These are phyloP conservation scores for Termitomyces sp. DNA, from an alignment of 768 basidiomycete genomes.

Conservation along the genomic window DNA sequence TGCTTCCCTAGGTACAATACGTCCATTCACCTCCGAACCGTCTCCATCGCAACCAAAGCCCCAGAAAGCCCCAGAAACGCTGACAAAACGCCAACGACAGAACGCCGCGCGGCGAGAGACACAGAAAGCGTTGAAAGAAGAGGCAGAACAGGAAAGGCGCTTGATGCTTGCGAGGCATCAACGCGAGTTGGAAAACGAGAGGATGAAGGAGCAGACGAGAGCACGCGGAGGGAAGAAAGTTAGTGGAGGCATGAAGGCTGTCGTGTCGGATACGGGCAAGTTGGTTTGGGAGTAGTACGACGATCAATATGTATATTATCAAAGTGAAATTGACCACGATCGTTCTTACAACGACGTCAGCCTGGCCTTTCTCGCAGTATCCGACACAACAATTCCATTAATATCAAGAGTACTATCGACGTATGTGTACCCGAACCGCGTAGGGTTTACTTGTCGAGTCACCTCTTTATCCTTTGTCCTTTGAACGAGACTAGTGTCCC, in stretches of 20 bases:
- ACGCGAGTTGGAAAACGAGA: constrained; percentile 49
- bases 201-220: constrained; percentile 39
- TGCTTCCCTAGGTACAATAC: constrained; percentile 12
- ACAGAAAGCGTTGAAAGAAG: constrained; percentile 47
- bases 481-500: too few species aligned
- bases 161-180: constrained; percentile 52
- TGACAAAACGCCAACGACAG: constrained; percentile 67
- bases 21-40: constrained; percentile 4
- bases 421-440: too few species aligned
- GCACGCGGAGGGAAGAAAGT: constrained; percentile 25
- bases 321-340: background rate
- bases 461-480: too few species aligned
- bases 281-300: constrained; percentile 32
- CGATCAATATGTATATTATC: background rate
- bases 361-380: too few species aligned
- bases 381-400: too few species aligned
- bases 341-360: too few species aligned
- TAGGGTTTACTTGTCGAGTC: too few species aligned
- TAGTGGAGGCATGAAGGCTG: constrained; percentile 59
- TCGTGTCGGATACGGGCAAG: constrained; percentile 51
- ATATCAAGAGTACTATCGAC: too few species aligned
- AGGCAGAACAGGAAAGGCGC: constrained; percentile 44
- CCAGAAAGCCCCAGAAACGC: constrained; percentile 31
- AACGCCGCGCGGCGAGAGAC: constrained; percentile 54
- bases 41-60: constrained; percentile 5